Conservation (phyloP, 1,139 yeast species). For the Kodamaea arcana region DNA sequence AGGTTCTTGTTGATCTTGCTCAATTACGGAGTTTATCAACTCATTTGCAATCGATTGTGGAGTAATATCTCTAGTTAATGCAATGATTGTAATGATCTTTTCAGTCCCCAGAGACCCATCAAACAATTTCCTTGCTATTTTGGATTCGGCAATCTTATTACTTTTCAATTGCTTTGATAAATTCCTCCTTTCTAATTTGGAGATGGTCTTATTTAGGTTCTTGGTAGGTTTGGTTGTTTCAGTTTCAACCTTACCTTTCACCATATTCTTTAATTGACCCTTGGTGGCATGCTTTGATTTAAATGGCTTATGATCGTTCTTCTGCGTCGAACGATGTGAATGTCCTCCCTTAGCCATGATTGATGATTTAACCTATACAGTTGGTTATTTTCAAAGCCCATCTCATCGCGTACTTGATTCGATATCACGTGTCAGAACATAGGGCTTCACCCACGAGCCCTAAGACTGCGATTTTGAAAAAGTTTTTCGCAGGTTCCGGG, state of each 20-base stretch:
- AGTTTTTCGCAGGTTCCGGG: conserved; percentile 4
- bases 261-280: conserved; percentile 72
- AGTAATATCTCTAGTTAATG: conserved; percentile 70
- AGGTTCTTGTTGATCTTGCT: conserved; percentile 13
- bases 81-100: conserved; percentile 74
- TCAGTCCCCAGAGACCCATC: conserved; percentile 81
- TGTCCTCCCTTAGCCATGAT: conserved; percentile 62
- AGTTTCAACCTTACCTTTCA: conserved; percentile 88
- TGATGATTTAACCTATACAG: conserved; percentile 4
- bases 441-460: conserved; percentile 9
- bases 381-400: conserved; percentile 9
- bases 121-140: conserved; percentile 58
- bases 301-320: conserved; percentile 83
- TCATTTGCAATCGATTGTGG: conserved; percentile 54
- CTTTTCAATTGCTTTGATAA: conserved; percentile 72
- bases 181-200: conserved; percentile 77
- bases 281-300: conserved; percentile 91
- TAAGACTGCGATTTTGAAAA: conserved; percentile 3
- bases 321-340: conserved; percentile 78
- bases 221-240: conserved; percentile 28
- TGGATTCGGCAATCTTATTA: conserved; percentile 58
- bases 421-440: conserved; percentile 4
- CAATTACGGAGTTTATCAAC: conserved; percentile 38
- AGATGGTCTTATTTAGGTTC: conserved; percentile 30
- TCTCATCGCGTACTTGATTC: conserved; percentile 6